Evolutionary conservation across 176 grass and related monocot genomes (phyloP), one percentile per base, ranked within the genome.

Genomic region (Chloris gayana): DNA sequence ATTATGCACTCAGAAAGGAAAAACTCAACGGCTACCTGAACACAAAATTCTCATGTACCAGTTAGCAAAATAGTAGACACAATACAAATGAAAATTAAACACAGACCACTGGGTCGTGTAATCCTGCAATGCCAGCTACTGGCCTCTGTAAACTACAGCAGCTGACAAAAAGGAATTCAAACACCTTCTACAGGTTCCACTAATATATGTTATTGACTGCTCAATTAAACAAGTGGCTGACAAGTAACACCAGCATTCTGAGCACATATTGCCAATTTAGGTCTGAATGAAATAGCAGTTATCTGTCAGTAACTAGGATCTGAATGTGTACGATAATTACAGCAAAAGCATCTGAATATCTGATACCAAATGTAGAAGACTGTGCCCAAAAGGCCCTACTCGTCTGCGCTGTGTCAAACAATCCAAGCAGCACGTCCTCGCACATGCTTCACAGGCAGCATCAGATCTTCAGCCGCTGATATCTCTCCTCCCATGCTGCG

Each of bases 401-500:
- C 64, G 58, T n/a, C 67, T 29, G 73, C 39, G 21, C 42, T 50
- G n/a, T 61, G 50, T 68, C 60, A 37, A 65, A 10, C 60, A 83
- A 74, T 61, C 17, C 9, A 62, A 79, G n/a, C 37, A 73, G 29
- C 24, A 42, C 1, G 30, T 21, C 47, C 47, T 11, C 35, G 34
- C 69, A 3, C n/a, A 70, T 72, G 25, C 61, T 73, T 68, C 82
- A 44, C 35, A 42, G 34, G 34, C 67, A 60, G 34, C 75, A 78
- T 84, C 62, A 53, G 49, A 17, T 31, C 51, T 79, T 84, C 50
- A 5, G 39, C 51, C 31, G 31, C 62, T 44, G 51, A 47, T 75
- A 88, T 41, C 75, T 41, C 75, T 84, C 75, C 15, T 78, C 75
- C 81, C 62, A 65, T 69, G 50, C 50, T 62, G 38, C 50, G 75